These are phyloP conservation scores for Davidsoniella virescens DNA, from an alignment of 2,329 filamentous ascomycete genomes.

Conservation along the genomic window DNA sequence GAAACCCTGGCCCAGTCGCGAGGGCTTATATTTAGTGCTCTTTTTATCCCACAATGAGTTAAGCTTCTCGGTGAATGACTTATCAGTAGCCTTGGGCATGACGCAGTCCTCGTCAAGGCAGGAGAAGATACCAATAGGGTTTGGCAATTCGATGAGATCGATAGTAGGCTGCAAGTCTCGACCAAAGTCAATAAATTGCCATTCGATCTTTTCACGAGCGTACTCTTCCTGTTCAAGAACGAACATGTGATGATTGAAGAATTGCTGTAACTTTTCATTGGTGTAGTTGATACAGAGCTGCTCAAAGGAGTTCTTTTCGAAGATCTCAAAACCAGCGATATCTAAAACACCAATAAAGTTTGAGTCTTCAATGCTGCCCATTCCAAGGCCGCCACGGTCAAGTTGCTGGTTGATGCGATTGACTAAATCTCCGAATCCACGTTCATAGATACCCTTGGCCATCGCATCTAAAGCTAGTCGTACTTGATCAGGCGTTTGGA, in stretches of 20 bases:
- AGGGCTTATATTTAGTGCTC: slow-evolving; percentile 79
- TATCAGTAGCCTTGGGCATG: slow-evolving; percentile 97
- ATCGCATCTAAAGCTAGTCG: slow-evolving; percentile 78
- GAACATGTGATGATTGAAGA: slow-evolving; percentile 99
- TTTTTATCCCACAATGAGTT: slow-evolving; percentile 94
- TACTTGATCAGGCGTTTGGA: slow-evolving; percentile 93
- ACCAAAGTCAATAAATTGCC: slow-evolving; percentile 99
- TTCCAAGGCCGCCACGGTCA: slow-evolving; percentile 65
- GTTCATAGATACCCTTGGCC: slow-evolving; percentile 94
- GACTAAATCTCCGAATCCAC: slow-evolving; percentile 85
- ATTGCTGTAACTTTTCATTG: slow-evolving; percentile 97
- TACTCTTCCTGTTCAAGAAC: slow-evolving; percentile 98
- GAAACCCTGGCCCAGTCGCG: slow-evolving; percentile 78
- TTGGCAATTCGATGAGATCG: slow-evolving; percentile 86
- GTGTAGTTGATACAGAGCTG: slow-evolving; percentile 99
- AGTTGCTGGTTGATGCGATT: slow-evolving; percentile 81
- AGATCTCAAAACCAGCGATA: slow-evolving; percentile 98
- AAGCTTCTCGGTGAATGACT: slow-evolving; percentile 94
- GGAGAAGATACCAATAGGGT: slow-evolving; percentile 96
- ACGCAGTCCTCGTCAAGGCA: slow-evolving; percentile 96
- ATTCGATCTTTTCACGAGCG: slow-evolving; percentile 92
- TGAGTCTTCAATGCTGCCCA: slow-evolving; percentile 59
- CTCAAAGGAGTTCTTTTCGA: slow-evolving; percentile 96
- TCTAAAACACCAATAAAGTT: slow-evolving; percentile 96
- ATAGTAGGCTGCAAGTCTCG: slow-evolving; percentile 95